A percentile compares a stretch with the other conserved stretches of the same genome.
These are phyloP conservation scores for Tetracladium setigerum DNA, from an alignment of 495 filamentous ascomycete species.

Conservation along the genomic window DNA sequence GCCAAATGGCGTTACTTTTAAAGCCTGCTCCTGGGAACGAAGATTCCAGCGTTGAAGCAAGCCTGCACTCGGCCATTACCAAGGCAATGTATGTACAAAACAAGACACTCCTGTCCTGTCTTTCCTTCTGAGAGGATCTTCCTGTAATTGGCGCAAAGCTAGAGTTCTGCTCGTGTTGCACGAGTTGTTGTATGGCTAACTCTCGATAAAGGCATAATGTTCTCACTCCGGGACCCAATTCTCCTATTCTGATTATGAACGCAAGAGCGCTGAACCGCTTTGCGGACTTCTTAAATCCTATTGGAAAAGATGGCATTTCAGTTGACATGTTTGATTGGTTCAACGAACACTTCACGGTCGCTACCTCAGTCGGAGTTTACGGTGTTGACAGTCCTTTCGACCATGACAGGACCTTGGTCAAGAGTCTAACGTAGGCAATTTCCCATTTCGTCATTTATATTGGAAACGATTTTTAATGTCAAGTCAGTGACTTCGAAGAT, in stretches of 20 bases:
- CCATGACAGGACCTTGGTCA: conserved; percentile 16
- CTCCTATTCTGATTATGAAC: conserved; percentile 8
- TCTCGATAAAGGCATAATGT: too few relatives aligned
- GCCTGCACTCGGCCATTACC: too few relatives aligned
- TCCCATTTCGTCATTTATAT: background rate
- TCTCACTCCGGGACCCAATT: too few relatives aligned
- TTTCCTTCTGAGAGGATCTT: too few relatives aligned
- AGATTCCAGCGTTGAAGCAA: too few relatives aligned
- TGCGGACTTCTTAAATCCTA: conserved; percentile 8
- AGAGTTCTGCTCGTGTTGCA: too few relatives aligned
- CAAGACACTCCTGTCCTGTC: too few relatives aligned
- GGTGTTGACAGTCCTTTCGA: conserved; percentile 24
- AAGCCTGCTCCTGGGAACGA: background rate
- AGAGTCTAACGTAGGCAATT: background rate
- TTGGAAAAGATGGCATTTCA: conserved; percentile 1
- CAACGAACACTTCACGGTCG: conserved; percentile 21
- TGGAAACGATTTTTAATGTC: background rate
- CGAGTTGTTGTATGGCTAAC: too few relatives aligned
- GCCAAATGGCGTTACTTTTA: background rate
- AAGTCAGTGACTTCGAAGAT: conserved; percentile 4
- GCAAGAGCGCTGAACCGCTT: conserved; percentile 14
- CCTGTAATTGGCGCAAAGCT: too few relatives aligned
- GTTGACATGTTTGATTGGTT: conserved; percentile 27
- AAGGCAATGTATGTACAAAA: too few relatives aligned
- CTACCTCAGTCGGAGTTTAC: conserved; percentile 24